Conservation (phyloP, 331 rosid species). For the Malus hybrid region DNA sequence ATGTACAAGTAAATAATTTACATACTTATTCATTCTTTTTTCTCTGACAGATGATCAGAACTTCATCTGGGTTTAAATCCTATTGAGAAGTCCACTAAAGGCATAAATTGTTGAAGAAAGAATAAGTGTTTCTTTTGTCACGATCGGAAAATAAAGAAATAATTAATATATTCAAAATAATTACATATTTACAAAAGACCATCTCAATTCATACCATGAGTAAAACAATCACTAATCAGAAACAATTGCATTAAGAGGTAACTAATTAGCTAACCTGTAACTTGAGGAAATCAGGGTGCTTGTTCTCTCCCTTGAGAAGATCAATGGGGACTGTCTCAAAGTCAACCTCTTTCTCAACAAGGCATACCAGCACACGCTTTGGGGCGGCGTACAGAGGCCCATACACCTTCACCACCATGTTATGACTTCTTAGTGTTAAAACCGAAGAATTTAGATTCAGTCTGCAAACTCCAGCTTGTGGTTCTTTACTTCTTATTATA, state of each 20-base stretch:
- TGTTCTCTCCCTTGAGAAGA: not conserved
- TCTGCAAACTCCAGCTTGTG: not conserved
- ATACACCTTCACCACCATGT: not conserved
- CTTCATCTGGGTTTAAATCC: too few relatives aligned
- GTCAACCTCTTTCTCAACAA: not conserved
- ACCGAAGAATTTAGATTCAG: not conserved
- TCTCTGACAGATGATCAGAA: too few relatives aligned
- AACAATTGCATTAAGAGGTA: not conserved
- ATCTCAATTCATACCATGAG: not conserved
- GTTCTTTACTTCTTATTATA: not conserved
- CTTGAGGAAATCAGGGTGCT: not conserved
- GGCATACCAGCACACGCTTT: not conserved
- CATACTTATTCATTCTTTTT: too few relatives aligned
- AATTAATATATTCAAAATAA: too few relatives aligned
- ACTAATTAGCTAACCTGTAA: not conserved
- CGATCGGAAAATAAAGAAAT: too few relatives aligned
- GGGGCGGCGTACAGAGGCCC: not conserved
- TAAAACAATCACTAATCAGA: not conserved
- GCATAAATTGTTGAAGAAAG: too few relatives aligned
- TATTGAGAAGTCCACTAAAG: too few relatives aligned
- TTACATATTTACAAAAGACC: too few relatives aligned
- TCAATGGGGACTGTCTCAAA: not conserved
- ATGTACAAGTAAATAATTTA: not conserved
- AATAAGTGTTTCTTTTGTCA: not conserved
- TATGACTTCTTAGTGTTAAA: not conserved